A percentile compares a stretch with the other conserved stretches of the same genome.
Evolutionary conservation across 345 rosid species (phyloP).

Genomic region (Citrus medica): DNA sequence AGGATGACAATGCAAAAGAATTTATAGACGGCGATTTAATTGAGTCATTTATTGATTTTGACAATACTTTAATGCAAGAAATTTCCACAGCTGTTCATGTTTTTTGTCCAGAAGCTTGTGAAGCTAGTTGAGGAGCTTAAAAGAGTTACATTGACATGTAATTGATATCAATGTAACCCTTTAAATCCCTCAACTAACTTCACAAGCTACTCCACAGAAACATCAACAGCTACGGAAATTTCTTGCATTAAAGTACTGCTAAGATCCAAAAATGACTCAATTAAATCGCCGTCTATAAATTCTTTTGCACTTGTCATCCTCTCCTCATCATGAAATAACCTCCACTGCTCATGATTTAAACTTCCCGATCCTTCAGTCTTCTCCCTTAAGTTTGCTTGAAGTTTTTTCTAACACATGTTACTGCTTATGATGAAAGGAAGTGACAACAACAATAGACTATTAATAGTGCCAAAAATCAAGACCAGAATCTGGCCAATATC

Average conservation of each 20-base stretch:
- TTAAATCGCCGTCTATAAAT: constrained; percentile 83
- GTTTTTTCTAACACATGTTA: constrained; percentile 38
- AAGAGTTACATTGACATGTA: no score
- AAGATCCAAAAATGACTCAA: constrained; percentile 76
- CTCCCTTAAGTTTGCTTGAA: constrained; percentile 68
- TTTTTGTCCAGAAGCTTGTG: no score
- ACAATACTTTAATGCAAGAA: no score
- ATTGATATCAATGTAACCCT: no score
- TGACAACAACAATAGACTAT: constrained; percentile 82
- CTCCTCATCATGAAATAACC: constrained; percentile 82
- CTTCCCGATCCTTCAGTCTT: constrained; percentile 90
- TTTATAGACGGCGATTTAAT: no score
- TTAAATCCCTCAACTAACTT: no score
- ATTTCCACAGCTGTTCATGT: no score
- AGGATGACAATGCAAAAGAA: no score
- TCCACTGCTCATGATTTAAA: constrained; percentile 86
- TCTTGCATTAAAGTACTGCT: constrained; percentile 69
- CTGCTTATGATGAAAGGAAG: constrained; percentile 68
- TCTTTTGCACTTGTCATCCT: constrained; percentile 66
- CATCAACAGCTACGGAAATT: constrained; percentile 56
- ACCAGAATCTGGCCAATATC: constrained; percentile 82
- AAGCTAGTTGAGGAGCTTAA: no score
- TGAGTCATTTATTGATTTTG: no score
- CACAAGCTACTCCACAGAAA: constrained; percentile 56
- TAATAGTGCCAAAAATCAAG: constrained; percentile 70